Base-by-base conservation (phyloP, 352 stramenopile species). In the Phytophthora ohioensis region DNA sequence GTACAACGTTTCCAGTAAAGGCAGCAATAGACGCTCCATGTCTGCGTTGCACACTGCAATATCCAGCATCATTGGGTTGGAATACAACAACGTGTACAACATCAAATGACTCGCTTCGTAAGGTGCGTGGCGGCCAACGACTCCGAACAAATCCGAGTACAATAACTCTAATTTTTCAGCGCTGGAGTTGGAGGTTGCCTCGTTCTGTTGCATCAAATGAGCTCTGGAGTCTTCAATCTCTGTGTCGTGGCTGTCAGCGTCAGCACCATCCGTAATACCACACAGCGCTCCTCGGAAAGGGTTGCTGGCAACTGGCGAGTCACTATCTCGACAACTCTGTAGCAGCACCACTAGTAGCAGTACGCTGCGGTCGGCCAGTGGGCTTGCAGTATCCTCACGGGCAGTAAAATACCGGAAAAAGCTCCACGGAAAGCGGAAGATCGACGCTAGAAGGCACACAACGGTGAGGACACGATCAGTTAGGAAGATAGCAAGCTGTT, bases 1-100 rank as follows among this genome's bases (percentile, higher is more conserved):
- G 41, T 93, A 94, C 58, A 94, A 59, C 43, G 84, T 91, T 67
- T 92, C 79, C 48, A 94, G 66, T 53, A 93, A 64, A n/a, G 84
- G 88, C 10, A 93, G 51, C 55, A 92, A 64, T 35, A 93, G 53
- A 32, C 75, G 62, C 15, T 81, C 77, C 27, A 88, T 79, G 30
- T 90, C 80, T 11, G 53, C 77, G 27, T 83, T 68, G 41, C 67
- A 65, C 12, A 91, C 70, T 1, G 83, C 75, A 11, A 79, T 73
- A 13, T 82, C 82, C 30, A 82, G 68, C 53, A 91, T 80, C 73
- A 82, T 82, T 17, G 77, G 47, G 46, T 91, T 91, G 9, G 81
- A 82, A 69, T 91, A 91, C 49, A 94, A 41, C 3, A 93, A 54
- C 34, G 87, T 88, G 69, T 95, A 95, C 27, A 95, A 52, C 59